phyloP scores from a whole-genome alignment of 257 asterid genomes.

The Gentiana straminea region DNA sequence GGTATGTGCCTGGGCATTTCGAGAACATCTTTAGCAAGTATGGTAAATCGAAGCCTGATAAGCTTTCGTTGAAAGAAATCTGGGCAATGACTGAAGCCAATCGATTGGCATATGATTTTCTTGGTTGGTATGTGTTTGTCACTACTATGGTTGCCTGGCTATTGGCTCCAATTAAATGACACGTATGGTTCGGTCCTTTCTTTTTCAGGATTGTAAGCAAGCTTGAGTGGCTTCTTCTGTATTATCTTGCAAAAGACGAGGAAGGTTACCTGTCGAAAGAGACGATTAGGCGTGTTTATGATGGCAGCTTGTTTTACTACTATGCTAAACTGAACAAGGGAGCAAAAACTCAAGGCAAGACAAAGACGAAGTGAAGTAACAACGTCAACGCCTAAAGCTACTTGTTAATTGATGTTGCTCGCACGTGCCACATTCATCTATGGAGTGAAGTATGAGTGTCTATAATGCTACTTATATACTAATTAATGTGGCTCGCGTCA shows the following conservation, averaged over 20 bases:
- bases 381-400: too few species aligned
- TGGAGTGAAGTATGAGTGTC: too few species aligned
- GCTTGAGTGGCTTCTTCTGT: slow-evolving; percentile 2
- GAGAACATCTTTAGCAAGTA: slow-evolving; percentile 52
- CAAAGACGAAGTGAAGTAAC: not conserved
- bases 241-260: slow-evolving; percentile 4
- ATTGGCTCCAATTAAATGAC: not conserved
- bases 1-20: slow-evolving; percentile 24
- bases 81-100: slow-evolving; percentile 49
- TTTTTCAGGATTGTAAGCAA: slow-evolving; percentile 1
- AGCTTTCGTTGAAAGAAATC: slow-evolving; percentile 37
- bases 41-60: slow-evolving; percentile 28
- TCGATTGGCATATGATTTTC: slow-evolving; percentile 16
- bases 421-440: too few species aligned
- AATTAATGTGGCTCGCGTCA: too few species aligned
- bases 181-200: too few species aligned
- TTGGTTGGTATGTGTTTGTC: slow-evolving; percentile 5
- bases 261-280: slow-evolving; percentile 1
- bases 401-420: too few species aligned
- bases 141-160: not conserved
- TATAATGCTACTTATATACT: too few species aligned
- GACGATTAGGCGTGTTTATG: not conserved
- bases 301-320: slow-evolving; percentile 4
- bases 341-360: not conserved
- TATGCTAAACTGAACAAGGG: not conserved